Percentiles rank a stretch among this genome's conserved stretches.
phyloP scores from a whole-genome alignment of 2,329 filamentous ascomycete genomes.

The Cercospora sp. region DNA sequence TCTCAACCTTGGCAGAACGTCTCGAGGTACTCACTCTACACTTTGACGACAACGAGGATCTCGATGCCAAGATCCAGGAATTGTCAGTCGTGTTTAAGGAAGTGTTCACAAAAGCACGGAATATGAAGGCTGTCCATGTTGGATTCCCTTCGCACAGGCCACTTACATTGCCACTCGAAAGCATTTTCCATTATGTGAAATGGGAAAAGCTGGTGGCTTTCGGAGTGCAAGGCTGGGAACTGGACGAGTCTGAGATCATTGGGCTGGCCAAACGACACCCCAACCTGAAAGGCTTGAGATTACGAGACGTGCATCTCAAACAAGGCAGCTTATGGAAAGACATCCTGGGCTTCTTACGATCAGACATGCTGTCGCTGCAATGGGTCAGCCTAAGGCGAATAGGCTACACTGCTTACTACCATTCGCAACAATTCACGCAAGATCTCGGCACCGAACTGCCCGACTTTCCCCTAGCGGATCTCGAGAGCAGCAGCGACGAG shows the following conservation, averaged over 20 bases:
- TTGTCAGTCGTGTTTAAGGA: conserved; percentile 59
- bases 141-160: conserved; percentile 62
- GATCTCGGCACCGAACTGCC: conserved; percentile 51
- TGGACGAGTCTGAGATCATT: conserved; percentile 63
- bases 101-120: conserved; percentile 60
- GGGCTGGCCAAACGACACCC: conserved; percentile 57
- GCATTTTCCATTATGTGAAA: conserved; percentile 62
- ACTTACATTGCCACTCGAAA: conserved; percentile 58
- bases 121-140: conserved; percentile 64
- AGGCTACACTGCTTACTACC: conserved; percentile 59
- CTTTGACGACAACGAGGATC: conserved; percentile 59
- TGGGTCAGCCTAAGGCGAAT: conserved; percentile 65
- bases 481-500: conserved; percentile 37
- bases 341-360: conserved; percentile 57
- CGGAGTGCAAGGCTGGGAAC: conserved; percentile 65
- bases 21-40: conserved; percentile 64
- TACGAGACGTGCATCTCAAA: conserved; percentile 62
- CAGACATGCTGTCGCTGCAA: conserved; percentile 59
- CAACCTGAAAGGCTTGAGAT: conserved; percentile 58
- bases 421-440: conserved; percentile 45
- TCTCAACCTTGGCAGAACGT: conserved; percentile 56
- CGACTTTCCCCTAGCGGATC: conserved; percentile 47
- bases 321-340: conserved; percentile 63
- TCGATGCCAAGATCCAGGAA: conserved; percentile 59
- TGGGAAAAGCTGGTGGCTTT: conserved; percentile 65